phyloP scores from a whole-genome alignment of 768 basidiomycete genomes.

The Neoboletus magnificus region DNA sequence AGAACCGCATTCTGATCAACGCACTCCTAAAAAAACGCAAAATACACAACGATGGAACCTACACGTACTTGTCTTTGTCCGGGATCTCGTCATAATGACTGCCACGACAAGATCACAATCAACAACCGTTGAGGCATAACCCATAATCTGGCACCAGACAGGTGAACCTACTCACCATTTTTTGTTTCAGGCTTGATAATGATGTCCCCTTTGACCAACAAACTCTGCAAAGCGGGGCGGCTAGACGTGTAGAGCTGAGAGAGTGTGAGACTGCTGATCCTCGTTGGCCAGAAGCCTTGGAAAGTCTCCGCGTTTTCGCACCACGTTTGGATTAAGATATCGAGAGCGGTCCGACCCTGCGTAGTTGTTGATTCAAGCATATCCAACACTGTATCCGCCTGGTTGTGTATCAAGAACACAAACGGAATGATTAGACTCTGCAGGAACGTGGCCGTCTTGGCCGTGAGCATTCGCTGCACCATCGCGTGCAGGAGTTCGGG shows the following conservation, averaged over 20 bases:
- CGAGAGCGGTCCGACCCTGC: constrained; percentile 64
- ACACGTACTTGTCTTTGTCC: constrained; percentile 76
- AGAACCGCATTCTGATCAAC: constrained; percentile 10
- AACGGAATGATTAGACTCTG: constrained; percentile 94
- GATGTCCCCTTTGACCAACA: constrained; percentile 89
- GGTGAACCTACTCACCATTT: constrained; percentile 57
- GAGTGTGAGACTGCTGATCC: constrained; percentile 81
- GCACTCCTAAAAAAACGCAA: not conserved
- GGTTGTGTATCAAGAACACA: constrained; percentile 87
- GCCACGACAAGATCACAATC: constrained; percentile 25
- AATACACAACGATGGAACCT: constrained; percentile 4
- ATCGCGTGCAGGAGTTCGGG: constrained; percentile 86
- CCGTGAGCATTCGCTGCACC: constrained; percentile 73
- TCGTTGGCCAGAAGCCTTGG: constrained; percentile 91
- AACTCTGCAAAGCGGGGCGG: constrained; percentile 59
- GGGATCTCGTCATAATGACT: constrained; percentile 98
- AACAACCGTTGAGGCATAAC: constrained; percentile 12
- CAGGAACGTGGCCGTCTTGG: constrained; percentile 87
- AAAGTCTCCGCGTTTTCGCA: constrained; percentile 93
- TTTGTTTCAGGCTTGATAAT: constrained; percentile 78
- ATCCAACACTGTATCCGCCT: constrained; percentile 73
- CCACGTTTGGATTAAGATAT: constrained; percentile 89
- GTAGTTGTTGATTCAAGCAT: constrained; percentile 69
- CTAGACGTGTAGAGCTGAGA: constrained; percentile 66
- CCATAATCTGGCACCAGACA: constrained; percentile 6